phyloP scores from a whole-genome alignment of 139 green algal species.

The Chlorella sorokiniana region DNA sequence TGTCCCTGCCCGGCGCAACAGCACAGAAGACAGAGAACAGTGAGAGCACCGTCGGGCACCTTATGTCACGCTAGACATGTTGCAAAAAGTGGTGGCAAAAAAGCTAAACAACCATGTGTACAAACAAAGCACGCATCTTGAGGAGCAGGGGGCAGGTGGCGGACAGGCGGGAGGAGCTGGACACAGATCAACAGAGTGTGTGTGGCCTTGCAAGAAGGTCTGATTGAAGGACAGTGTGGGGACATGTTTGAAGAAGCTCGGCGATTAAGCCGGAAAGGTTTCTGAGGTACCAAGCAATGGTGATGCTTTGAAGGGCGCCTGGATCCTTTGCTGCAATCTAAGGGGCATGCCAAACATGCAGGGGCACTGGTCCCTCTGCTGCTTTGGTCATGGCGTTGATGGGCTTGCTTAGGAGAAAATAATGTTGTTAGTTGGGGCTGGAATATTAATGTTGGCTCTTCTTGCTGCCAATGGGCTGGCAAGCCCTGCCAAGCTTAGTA shows the following conservation, averaged over 20 bases:
- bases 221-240: no score
- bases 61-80: not conserved
- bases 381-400: not conserved
- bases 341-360: no score
- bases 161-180: not conserved
- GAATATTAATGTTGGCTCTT: not conserved
- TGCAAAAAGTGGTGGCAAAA: not conserved
- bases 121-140: no score
- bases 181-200: not conserved
- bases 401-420: not conserved
- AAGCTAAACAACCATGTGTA: no score
- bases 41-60: not conserved
- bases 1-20: conserved; percentile 1
- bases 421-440: not conserved
- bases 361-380: no score
- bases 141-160: no score
- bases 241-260: no score
- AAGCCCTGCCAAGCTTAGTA: not conserved
- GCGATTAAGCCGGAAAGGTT: no score
- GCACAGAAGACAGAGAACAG: not conserved
- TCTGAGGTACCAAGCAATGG: no score
- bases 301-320: no score
- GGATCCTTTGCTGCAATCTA: no score
- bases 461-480: no score
- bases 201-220: not conserved